phyloP scores from a whole-genome alignment of 2,329 filamentous ascomycete species.

The Colletotrichum tanaceti region DNA sequence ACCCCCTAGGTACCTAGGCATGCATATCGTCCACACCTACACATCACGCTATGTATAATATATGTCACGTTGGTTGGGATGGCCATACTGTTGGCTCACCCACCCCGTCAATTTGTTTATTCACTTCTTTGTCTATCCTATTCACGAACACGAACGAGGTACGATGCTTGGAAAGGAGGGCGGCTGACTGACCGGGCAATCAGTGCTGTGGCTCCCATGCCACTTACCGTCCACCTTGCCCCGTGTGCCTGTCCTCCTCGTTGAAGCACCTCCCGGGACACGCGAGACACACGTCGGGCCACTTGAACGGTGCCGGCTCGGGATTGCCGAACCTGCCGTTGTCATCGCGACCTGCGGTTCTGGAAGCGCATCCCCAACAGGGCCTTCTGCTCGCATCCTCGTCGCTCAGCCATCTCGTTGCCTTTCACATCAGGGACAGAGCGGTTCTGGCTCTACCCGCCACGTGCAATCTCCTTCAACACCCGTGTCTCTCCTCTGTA shows the following conservation, averaged over 20 bases:
- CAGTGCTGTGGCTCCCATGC: slow-evolving; percentile 16
- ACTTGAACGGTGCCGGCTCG: neutral
- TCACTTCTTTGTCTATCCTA: slow-evolving; percentile 6
- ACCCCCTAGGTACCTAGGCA: no score
- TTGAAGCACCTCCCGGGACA: slow-evolving; percentile 16
- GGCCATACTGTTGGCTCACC: slow-evolving; percentile 21
- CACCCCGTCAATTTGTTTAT: neutral
- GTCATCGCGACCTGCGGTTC: neutral
- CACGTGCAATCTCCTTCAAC: no score
- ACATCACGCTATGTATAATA: neutral
- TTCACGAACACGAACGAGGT: slow-evolving; percentile 33
- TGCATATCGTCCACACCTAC: slow-evolving; percentile 9
- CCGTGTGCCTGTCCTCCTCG: neutral
- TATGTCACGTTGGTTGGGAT: slow-evolving; percentile 22
- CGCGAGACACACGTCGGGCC: neutral
- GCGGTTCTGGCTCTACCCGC: no score
- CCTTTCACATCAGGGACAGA: no score
- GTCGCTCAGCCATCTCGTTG: no score
- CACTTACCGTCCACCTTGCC: neutral
- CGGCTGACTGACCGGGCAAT: slow-evolving; percentile 24
- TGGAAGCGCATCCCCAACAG: slow-evolving; percentile 13
- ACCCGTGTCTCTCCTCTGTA: no score
- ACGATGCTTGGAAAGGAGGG: slow-evolving; percentile 2
- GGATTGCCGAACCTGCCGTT: slow-evolving; percentile 19
- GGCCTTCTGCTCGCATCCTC: no score